Base-by-base conservation (phyloP, 2,329 filamentous ascomycete species). In the Plectosphaerella plurivora region DNA sequence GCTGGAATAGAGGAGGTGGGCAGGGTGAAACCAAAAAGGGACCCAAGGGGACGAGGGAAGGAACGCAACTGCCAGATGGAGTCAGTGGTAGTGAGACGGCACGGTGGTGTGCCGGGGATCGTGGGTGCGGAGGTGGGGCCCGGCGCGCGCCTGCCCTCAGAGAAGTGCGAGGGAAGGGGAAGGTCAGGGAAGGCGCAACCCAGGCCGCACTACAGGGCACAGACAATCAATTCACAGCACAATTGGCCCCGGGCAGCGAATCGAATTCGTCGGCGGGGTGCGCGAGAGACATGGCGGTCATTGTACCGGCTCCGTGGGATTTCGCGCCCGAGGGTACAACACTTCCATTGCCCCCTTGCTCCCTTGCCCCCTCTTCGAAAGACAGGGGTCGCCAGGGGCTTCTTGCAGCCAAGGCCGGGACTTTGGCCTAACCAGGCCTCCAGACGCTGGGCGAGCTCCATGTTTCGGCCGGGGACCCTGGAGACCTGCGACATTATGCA, bases 51-150 rank as follows among this genome's bases (percentile, higher is more conserved):
- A 20, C 28, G 12, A 39, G 20, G 47, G 37, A 25, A 42, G 48
- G 48, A 50, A 50, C 48, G 47, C 36, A 39, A 24, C 47, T 49
- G 36, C 47, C 35, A 49, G 33, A 49, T 18, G 46, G 36, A 36
- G 46, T n/a, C n/a, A n/a, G 45, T 20, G 15, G 8, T 11, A 20
- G 41, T 33, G 28, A 33, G 28, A 33, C 28, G 28, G 28, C 28
- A 33, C 28, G 28, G 28, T n/a, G n/a, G n/a, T n/a, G n/a, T 41
- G 37, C 37, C 28, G 16, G 37, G 22, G 37, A n/a, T 15, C 37
- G 37, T 44, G 22, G 22, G 22, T 22, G 41, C 18, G 41, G 41
- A 44, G 41, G 41, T 20, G 41, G 41, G 37, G 7, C 16, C 41
- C 41, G 41, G 28, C 7, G 28, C 28, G 28, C 28, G 28, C 28